These are phyloP conservation scores for Sporothrix variecibatus DNA, from an alignment of 2,329 filamentous ascomycete genomes.

Conservation along the genomic window DNA sequence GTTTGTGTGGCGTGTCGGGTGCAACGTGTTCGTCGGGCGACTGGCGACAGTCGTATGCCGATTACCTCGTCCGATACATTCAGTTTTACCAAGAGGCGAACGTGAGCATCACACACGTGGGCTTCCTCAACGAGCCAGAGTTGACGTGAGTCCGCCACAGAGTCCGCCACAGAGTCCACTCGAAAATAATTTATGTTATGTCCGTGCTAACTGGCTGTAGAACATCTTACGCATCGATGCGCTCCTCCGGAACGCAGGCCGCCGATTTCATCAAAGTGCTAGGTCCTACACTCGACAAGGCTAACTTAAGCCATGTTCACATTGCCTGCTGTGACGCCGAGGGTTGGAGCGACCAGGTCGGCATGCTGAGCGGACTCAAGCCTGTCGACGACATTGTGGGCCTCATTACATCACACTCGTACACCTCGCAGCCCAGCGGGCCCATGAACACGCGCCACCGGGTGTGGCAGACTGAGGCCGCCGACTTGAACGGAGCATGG, in stretches of 20 bases:
- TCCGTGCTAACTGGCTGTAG: neutral
- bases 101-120: constrained; percentile 36
- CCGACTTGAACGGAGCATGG: constrained; percentile 42
- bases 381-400: constrained; percentile 41
- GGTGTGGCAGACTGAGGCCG: constrained; percentile 51
- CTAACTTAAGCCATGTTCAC: constrained; percentile 40
- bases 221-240: constrained; percentile 33
- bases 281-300: constrained; percentile 44
- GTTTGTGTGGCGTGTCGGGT: constrained; percentile 43
- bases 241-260: constrained; percentile 42
- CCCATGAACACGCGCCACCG: constrained; percentile 42
- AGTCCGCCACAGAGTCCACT: neutral
- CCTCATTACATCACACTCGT: constrained; percentile 45
- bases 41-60: constrained; percentile 47
- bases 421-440: constrained; percentile 40
- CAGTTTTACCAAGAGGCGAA: constrained; percentile 31
- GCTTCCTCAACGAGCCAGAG: constrained; percentile 40
- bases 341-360: constrained; percentile 44
- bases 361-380: constrained; percentile 40
- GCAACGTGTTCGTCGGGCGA: constrained; percentile 39
- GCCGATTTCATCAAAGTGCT: constrained; percentile 46
- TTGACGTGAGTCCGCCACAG: constrained; percentile 32
- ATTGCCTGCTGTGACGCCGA: constrained; percentile 50
- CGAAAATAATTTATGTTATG: neutral
- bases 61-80: constrained; percentile 42